These are phyloP conservation scores for Microascus cirrosus DNA, from an alignment of 2,329 filamentous ascomycete genomes.

Conservation along the genomic window DNA sequence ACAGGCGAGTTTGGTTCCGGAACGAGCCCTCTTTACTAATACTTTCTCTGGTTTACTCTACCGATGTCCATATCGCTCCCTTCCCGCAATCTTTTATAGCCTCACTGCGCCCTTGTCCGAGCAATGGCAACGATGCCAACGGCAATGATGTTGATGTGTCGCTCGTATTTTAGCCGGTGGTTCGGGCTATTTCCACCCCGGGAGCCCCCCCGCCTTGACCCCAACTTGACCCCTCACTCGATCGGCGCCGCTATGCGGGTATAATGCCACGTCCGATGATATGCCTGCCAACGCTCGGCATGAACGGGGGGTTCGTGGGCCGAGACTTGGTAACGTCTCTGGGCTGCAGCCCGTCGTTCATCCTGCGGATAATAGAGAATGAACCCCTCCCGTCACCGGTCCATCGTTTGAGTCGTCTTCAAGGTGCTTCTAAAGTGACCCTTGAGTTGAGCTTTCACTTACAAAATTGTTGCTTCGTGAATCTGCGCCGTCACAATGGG, in stretches of 20 bases:
- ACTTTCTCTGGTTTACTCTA: background rate
- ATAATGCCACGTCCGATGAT: background rate
- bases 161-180: conserved; percentile 1
- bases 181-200: background rate
- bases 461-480: background rate
- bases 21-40: too few species aligned
- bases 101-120: background rate
- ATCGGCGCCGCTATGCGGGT: background rate
- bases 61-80: too few species aligned
- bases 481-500: background rate
- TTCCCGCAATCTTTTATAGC: background rate
- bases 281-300: background rate
- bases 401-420: background rate
- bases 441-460: background rate
- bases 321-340: background rate
- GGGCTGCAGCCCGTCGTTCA: background rate
- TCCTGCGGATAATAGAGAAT: background rate
- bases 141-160: too few species aligned
- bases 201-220: conserved; percentile 1
- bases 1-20: too few species aligned
- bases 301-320: background rate
- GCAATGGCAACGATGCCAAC: too few species aligned
- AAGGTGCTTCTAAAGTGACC: background rate
- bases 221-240: conserved; percentile 2
- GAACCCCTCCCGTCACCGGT: background rate